A percentile compares a stretch with the other conserved stretches of the same genome.
Conservation (phyloP, 345 rosid species). For the Ricinus communis region DNA sequence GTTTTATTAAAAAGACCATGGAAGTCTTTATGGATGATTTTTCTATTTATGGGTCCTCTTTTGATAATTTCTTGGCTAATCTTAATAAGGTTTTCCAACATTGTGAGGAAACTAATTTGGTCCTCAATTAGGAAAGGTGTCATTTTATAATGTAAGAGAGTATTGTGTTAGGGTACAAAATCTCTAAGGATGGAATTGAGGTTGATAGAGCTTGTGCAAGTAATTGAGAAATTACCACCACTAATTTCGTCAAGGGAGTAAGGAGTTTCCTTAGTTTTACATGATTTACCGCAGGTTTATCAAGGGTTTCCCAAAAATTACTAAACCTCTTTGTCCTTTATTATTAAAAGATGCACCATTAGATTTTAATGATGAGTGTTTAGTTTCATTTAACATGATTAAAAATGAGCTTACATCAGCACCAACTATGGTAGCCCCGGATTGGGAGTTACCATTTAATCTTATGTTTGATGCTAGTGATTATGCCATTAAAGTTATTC, state of each 20-base stretch:
- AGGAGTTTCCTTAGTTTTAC: not conserved
- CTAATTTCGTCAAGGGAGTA: not conserved
- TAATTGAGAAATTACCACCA: too few relatives aligned
- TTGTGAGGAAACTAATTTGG: not conserved
- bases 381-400: not conserved
- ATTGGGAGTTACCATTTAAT: not conserved
- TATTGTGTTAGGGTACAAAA: too few relatives aligned
- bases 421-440: not conserved
- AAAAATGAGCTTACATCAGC: not conserved
- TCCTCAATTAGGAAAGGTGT: not conserved
- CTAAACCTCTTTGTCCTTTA: not conserved
- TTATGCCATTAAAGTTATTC: not conserved
- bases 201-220: not conserved
- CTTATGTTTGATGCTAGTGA: not conserved
- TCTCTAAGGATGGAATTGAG: not conserved
- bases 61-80: not conserved
- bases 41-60: not conserved
- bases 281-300: not conserved
- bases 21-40: not conserved
- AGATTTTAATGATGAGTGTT: not conserved
- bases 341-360: not conserved
- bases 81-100: not conserved
- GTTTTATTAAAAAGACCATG: not conserved
- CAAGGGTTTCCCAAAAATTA: not conserved
- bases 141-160: not conserved